Conservation (phyloP, 768 basidiomycete species). For the Tulasnella sp. region DNA sequence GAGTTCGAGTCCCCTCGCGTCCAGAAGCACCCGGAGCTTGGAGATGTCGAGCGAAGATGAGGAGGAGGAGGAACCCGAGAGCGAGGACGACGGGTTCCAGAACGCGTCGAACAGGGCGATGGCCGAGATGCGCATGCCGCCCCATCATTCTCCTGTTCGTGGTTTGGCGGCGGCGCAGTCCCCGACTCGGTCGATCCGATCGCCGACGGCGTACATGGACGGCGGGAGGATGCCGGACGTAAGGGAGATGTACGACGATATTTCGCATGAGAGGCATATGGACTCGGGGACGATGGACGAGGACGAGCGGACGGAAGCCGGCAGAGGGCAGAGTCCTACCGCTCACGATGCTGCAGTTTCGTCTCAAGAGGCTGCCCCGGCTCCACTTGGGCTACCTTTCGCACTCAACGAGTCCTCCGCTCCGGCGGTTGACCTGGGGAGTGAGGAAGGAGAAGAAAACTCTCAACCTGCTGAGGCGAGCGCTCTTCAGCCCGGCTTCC, state of each 20-base stretch:
- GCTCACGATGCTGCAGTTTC: not conserved
- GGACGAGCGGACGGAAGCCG: not conserved
- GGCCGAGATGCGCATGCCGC: not conserved
- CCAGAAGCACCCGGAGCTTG: not conserved
- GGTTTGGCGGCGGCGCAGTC: not conserved
- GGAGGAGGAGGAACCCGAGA: not conserved
- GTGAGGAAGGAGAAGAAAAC: not conserved
- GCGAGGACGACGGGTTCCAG: not conserved
- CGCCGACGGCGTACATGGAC: not conserved
- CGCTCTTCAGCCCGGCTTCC: not conserved
- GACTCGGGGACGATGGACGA: not conserved
- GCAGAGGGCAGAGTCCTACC: not conserved
- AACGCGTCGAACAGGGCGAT: not conserved
- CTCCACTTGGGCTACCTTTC: not conserved
- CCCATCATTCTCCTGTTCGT: not conserved
- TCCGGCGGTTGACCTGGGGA: not conserved
- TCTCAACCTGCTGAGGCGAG: not conserved
- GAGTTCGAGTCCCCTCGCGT: not conserved
- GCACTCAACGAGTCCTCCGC: not conserved
- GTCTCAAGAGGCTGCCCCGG: not conserved
- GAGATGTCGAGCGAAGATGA: constrained; percentile 2
- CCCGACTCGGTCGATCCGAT: not conserved
- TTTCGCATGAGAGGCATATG: not conserved
- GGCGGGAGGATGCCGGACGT: not conserved
- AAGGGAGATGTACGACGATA: not conserved